Base-by-base conservation (phyloP, 2,329 filamentous ascomycete genomes). In the Arthrobotrys musiformis region DNA sequence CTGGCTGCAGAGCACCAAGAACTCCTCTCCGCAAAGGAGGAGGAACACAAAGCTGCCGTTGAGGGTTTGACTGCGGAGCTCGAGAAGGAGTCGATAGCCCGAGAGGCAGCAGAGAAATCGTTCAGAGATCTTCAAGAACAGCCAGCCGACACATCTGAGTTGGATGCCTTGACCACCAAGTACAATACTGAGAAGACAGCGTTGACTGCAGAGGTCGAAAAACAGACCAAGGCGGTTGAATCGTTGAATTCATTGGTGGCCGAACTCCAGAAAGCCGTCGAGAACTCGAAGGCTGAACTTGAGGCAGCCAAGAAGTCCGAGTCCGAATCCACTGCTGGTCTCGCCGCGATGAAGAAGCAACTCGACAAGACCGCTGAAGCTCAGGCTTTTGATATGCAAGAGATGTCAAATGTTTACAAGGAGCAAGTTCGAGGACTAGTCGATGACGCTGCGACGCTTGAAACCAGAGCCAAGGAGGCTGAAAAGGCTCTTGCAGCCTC, bases 381-480 rank as follows among this genome's bases (percentile, higher is more conserved):
- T 6, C 68, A 73, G n/a, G 74, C 68, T n/a, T 33, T 67, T n/a
- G 74, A 78, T 19, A 63, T 78, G 68, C 74, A 78, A 24, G 68
- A 78, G 68, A 73, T 69, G 56, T 63, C 74, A 24, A 61, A 73
- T 35, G 67, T 72, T 62, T 78, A 78, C 58, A 72, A 78, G 54
- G 62, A 64, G 40, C 67, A 73, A 37, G 60, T 78, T 37, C 44
- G 42, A 19, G 62, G 72, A 35, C 35, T 73, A 11, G 64, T 72
- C 28, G 66, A 70, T 17, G 44, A 68, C 24, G 33, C 64, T 15
- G 50, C 66, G 9, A 15, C 17, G 15, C 37, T 77, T 26, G 24
- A 61, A 28, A 56, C 48, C 9, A 70, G 60, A 33, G 24, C 61
- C 19, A 28, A 48, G 13, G 22, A 28, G 7, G 52, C 64, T 2